Evolutionary conservation across 1,284 basidiomycete genomes (phyloP), one percentile per base, ranked within the genome.

Genomic region (Moesziomyces parantarcticus): DNA sequence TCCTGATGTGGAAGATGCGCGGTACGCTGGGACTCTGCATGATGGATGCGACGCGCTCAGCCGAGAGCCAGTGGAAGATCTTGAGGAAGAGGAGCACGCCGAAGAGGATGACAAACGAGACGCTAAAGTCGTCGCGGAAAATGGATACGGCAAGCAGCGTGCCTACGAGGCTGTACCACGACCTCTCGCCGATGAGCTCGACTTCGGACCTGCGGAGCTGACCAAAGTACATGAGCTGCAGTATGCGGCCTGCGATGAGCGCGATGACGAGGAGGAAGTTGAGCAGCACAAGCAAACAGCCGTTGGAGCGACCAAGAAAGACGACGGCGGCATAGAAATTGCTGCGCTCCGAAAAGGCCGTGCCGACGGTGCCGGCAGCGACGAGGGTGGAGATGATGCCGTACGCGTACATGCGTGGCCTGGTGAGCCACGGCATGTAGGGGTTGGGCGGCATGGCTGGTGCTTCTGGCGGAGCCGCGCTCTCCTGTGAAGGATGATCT

Each of bases 101-200:
- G 82, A 97, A 98, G 88, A 97, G 92, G 73, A 95, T 86, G 39
- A 91, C 91, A 83, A 98, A 98, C 1, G 90, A 89, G n/a, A 91
- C 89, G 84, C 97, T 92, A 42, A 84, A 85, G 75, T 84, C 80
- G 82, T 85, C 84, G 59, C 94, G 88, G 86, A 99, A 99, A 77
- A 98, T 97, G 29, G 96, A 96, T 82, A 98, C 92, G 3, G 96
- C 96, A 48, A 99, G 87, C 41, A 99, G 87, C 7, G 93, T 95
- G 84, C 99, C 96, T 1, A 95, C 98, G 56, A 98, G 89, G 84
- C 97, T 97, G 86, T 96, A 95, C 96, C 97, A 98, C 44, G 93
- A 88, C 66, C 93, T 88, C 83, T 99, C 96, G 84, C 97, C 97
- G 1, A 99, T 87, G 46, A 95, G 91, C 88, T 99, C 97, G 47